Evolutionary conservation across 2,329 filamentous ascomycete species (phyloP), one percentile per base, ranked within the genome.

Genomic region (Dactylonectria estremocensis): DNA sequence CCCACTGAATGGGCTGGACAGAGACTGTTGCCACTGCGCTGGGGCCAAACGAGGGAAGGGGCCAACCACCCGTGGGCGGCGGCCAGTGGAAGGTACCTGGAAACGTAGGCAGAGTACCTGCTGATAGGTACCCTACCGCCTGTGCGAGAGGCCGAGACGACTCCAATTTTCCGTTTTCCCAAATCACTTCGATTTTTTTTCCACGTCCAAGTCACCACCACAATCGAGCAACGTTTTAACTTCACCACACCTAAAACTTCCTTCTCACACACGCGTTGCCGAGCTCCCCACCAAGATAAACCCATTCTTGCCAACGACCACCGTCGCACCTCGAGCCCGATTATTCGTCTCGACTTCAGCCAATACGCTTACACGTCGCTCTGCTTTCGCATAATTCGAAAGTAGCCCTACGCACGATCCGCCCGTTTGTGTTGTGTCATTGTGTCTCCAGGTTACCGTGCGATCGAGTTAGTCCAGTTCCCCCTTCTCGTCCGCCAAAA

Each of bases 141-240:
- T 62, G 24, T 28, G 31, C 28, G 58, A 45, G 57, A 43, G 52
- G 57, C 66, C 66, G 59, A 64, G 61, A 67, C 56, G 63, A 63
- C 64, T 79, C 74, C 77, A 78, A 77, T 75, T 78, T 79, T 79
- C 72, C 71, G 70, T 72, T 74, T 72, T 73, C 69, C 70, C 70
- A 76, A 78, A 76, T 74, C 78, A 71, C 74, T 68, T 73, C 65
- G 71, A 76, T 77, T 78, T 76, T 79, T 79, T 81, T 80, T 76
- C 71, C 71, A 74, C 73, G 68, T 69, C 70, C 72, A 75, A 72
- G 73, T 75, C 74, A 76, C 72, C 72, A 74, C 71, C 69, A 70
- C 74, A 76, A 76, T 66, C 70, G 74, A 71, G 74, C 69, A 76
- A 66, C 64, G 52, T 61, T 67, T 65, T 70, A 73, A 72, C 70